Percentiles rank a stretch among this genome's conserved stretches.
Evolutionary conservation across 1,139 yeast genomes (phyloP).

Genomic region (Meyerozyma carpophila): DNA sequence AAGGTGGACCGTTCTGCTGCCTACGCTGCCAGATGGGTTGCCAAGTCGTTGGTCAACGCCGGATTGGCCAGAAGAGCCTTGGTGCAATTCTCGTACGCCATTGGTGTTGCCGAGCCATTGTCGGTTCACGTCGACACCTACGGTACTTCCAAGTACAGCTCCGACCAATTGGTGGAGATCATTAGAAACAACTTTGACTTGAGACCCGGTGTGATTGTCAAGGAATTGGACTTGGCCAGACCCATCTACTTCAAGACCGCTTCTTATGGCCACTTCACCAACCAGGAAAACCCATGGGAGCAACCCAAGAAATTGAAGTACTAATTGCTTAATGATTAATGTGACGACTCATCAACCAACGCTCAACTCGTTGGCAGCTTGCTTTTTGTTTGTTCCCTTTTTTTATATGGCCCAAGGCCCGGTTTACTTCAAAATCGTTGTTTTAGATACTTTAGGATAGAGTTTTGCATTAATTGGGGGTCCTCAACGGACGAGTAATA

Average conservation of each 20-base stretch:
- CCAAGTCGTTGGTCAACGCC: conserved; percentile 92
- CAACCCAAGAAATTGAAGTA: conserved; percentile 84
- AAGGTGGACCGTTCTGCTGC: conserved; percentile 99
- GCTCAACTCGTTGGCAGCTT: conserved; percentile 50
- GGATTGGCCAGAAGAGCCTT: conserved; percentile 95
- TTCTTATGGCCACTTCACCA: conserved; percentile 98
- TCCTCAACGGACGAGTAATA: conserved; percentile 45
- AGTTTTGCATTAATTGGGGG: conserved; percentile 48
- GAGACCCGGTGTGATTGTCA: conserved; percentile 99
- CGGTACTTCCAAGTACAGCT: conserved; percentile 89
- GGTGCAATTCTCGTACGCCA: conserved; percentile 98
- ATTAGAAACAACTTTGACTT: conserved; percentile 93
- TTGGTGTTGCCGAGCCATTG: conserved; percentile 99
- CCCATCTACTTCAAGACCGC: conserved; percentile 99
- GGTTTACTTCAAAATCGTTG: conserved; percentile 11
- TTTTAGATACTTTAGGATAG: conserved; percentile 29
- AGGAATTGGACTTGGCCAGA: conserved; percentile 93
- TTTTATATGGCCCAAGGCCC: conserved; percentile 4
- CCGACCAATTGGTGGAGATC: conserved; percentile 85
- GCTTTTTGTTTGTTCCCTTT: conserved; percentile 11
- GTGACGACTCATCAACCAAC: conserved; percentile 41
- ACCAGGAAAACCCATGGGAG: conserved; percentile 99
- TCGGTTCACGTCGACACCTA: conserved; percentile 96
- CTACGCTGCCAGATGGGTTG: conserved; percentile 99
- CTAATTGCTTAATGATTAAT: conserved; percentile 47